Conservation (phyloP, 2,329 filamentous ascomycete species). For the Helotiales sp. region DNA sequence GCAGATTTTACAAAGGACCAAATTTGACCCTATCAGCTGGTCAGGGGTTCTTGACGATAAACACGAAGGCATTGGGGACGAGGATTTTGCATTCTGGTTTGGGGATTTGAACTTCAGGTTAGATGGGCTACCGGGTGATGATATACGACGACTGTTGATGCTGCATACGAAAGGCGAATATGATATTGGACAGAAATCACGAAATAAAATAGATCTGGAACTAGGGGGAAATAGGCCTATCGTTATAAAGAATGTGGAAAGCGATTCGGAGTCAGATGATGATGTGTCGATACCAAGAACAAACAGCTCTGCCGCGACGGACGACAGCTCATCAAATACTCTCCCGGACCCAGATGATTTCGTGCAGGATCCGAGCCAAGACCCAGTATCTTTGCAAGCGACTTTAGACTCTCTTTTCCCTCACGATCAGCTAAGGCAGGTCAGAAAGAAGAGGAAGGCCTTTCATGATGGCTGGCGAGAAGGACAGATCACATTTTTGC, state of each 20-base stretch:
- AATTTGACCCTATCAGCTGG: constrained; percentile 75
- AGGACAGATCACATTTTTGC: constrained; percentile 84
- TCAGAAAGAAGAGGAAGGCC: constrained; percentile 75
- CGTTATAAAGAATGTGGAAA: constrained; percentile 48
- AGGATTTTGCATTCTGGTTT: constrained; percentile 95
- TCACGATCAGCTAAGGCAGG: constrained; percentile 82
- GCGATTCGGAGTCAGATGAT: constrained; percentile 52
- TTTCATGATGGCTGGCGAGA: constrained; percentile 95
- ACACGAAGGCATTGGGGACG: constrained; percentile 76
- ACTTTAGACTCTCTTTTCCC: constrained; percentile 85
- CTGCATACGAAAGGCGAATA: constrained; percentile 84
- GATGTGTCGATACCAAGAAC: constrained; percentile 33
- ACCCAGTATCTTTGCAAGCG: constrained; percentile 85
- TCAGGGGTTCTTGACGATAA: constrained; percentile 69
- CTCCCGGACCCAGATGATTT: constrained; percentile 71
- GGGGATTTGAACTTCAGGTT: constrained; percentile 95
- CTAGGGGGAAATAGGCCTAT: constrained; percentile 55
- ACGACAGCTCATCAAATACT: constrained; percentile 45
- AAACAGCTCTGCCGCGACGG: constrained; percentile 39
- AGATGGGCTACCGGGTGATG: constrained; percentile 84
- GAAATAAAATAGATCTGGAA: constrained; percentile 42
- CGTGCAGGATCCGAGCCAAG: constrained; percentile 68
- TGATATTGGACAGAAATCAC: constrained; percentile 54
- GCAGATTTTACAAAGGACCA: constrained; percentile 77
- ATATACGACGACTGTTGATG: constrained; percentile 83